phyloP scores from a whole-genome alignment of 23 red algal genomes.

The Agarophyton chilense region DNA sequence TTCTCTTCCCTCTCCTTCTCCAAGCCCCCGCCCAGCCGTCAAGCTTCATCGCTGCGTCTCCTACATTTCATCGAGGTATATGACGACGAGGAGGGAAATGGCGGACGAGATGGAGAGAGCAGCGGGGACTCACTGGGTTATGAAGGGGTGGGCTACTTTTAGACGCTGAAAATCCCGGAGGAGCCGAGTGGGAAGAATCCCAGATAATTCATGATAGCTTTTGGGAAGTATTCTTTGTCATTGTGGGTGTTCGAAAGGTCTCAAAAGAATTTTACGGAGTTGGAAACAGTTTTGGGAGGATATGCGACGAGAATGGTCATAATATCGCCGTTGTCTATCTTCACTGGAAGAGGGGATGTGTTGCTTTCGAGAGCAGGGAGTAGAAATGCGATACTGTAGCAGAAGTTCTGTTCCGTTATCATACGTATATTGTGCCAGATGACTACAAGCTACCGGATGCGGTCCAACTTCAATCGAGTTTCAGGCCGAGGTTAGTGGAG shows the following conservation, averaged over 20 bases:
- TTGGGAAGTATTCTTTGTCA: neutral
- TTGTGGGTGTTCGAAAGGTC: conserved; percentile 4
- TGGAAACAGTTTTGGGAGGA: neutral
- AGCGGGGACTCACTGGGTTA: too few relatives aligned
- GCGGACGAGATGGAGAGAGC: too few relatives aligned
- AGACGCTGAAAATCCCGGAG: neutral
- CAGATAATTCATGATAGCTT: conserved; percentile 23
- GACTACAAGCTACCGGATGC: conserved; percentile 10
- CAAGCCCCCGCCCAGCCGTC: too few relatives aligned
- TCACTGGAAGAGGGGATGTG: conserved; percentile 14
- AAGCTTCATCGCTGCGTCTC: too few relatives aligned
- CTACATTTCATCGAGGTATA: too few relatives aligned
- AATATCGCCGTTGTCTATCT: conserved; percentile 1
- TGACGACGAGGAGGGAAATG: too few relatives aligned
- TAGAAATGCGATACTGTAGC: neutral
- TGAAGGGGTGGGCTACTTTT: too few relatives aligned
- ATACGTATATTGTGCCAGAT: conserved; percentile 6
- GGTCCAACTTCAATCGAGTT: neutral
- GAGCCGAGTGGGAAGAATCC: neutral
- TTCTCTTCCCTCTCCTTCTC: too few relatives aligned
- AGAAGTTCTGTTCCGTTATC: neutral
- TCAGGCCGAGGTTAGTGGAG: neutral
- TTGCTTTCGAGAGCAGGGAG: neutral
- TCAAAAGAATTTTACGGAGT: neutral
- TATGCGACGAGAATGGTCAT: neutral